A percentile compares a stretch with the other conserved stretches of the same genome.
Conservation (phyloP, 164 flowering plant genomes). For the Warburgia ugandensis region DNA sequence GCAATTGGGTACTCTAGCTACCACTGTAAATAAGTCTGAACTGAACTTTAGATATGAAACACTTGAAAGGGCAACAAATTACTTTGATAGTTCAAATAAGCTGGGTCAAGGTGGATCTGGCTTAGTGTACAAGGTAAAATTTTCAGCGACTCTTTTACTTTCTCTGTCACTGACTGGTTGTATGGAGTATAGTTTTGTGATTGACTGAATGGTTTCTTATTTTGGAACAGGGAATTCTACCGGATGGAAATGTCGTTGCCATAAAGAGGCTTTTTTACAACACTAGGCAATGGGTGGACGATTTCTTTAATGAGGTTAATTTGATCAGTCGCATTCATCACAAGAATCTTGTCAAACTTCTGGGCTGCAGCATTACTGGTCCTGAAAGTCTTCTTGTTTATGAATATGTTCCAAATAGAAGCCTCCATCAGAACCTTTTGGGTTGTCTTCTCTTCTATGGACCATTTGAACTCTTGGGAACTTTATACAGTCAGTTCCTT, state of each 20-base stretch:
- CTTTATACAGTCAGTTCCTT: not conserved
- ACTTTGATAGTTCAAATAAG: slow-evolving; percentile 48
- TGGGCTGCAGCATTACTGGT: slow-evolving; percentile 85
- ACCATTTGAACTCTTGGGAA: not conserved
- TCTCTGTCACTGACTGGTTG: too few species aligned
- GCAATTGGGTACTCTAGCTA: slow-evolving; percentile 41
- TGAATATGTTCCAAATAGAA: slow-evolving; percentile 54
- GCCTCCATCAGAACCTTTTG: slow-evolving; percentile 44
- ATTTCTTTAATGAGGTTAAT: slow-evolving; percentile 86
- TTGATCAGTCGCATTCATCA: slow-evolving; percentile 62
- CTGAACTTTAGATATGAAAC: slow-evolving; percentile 58
- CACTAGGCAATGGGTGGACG: slow-evolving; percentile 81
- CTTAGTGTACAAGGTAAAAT: slow-evolving; percentile 56
- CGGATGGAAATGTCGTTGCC: slow-evolving; percentile 60
- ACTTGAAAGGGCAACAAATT: slow-evolving; percentile 70
- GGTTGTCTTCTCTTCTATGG: slow-evolving; percentile 22
- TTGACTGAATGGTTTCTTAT: not conserved
- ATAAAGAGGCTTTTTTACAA: slow-evolving; percentile 72
- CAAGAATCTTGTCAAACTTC: slow-evolving; percentile 64
- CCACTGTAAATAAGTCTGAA: slow-evolving; percentile 45
- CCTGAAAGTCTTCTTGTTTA: slow-evolving; percentile 92
- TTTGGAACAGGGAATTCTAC: slow-evolving; percentile 44
- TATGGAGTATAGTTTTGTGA: not conserved
- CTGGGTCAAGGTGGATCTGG: slow-evolving; percentile 87
- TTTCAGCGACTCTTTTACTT: not conserved